Evolutionary conservation across 169 alveolate genomes (phyloP).

Genomic region (Plasmodium inui): DNA sequence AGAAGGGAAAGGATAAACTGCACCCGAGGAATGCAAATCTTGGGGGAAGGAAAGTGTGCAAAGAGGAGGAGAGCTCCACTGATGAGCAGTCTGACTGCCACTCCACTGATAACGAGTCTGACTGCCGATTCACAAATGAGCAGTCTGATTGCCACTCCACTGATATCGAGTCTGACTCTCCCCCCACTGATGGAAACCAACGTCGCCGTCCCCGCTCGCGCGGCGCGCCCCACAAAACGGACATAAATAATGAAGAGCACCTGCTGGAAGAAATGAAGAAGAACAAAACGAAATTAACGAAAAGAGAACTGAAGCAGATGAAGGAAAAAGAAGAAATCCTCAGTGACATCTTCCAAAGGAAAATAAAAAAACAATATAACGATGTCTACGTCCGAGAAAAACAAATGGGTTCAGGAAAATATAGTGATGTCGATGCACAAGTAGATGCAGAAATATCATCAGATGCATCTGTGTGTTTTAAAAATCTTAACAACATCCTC

Average conservation of each 20-base stretch:
- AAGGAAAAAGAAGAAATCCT: background rate
- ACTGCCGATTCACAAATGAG: too few relatives aligned
- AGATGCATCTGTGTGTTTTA: slow-evolving; percentile 5
- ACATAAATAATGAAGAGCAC: background rate
- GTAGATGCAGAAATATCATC: slow-evolving; percentile 1
- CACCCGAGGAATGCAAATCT: background rate
- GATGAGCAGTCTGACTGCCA: background rate
- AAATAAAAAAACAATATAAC: slow-evolving; percentile 10
- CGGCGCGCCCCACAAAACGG: background rate
- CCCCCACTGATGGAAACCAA: too few relatives aligned
- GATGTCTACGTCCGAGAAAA: slow-evolving; percentile 12
- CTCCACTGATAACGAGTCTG: too few relatives aligned
- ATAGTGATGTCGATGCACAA: background rate
- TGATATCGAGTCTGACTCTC: too few relatives aligned
- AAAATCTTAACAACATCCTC: slow-evolving; percentile 28
- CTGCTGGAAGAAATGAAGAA: background rate
- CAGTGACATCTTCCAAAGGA: slow-evolving; percentile 8
- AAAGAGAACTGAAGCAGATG: background rate
- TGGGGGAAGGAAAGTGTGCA: background rate
- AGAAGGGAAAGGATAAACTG: background rate
- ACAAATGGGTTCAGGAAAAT: slow-evolving; percentile 4
- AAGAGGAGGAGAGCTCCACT: background rate
- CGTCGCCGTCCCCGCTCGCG: background rate
- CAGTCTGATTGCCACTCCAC: too few relatives aligned
- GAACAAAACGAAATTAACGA: background rate